Conservation (phyloP, 1,284 basidiomycete genomes). For the Papiliotrema laurentii region DNA sequence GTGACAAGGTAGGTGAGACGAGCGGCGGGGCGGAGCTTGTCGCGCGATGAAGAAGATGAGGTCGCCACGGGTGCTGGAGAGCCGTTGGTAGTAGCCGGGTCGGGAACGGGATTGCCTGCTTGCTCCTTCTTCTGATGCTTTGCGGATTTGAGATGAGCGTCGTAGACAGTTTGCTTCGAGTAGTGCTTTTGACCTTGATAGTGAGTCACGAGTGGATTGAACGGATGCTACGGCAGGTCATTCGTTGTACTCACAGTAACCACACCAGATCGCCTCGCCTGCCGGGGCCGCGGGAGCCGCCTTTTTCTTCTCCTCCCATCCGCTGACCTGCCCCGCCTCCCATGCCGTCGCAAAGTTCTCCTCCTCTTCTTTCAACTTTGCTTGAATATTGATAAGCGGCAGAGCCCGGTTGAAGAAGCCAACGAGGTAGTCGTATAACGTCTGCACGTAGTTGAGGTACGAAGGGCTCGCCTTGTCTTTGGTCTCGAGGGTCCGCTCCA, state of each 20-base stretch:
- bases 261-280: constrained; percentile 82
- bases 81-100: constrained; percentile 25
- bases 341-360: constrained; percentile 72
- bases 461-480: constrained; percentile 69
- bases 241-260: constrained; percentile 66
- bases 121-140: constrained; percentile 83
- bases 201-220: neutral
- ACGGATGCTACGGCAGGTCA: neutral
- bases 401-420: constrained; percentile 83
- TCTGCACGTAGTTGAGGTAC: constrained; percentile 77
- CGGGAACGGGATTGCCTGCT: constrained; percentile 44
- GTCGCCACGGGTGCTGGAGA: constrained; percentile 17
- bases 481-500: constrained; percentile 61
- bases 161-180: constrained; percentile 95
- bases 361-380: constrained; percentile 61
- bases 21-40: constrained; percentile 66
- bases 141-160: constrained; percentile 89
- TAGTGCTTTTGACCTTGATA: constrained; percentile 79
- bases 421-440: constrained; percentile 75
- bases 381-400: constrained; percentile 76
- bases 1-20: constrained; percentile 67
- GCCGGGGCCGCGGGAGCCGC: constrained; percentile 22
- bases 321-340: constrained; percentile 67
- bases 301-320: constrained; percentile 62
- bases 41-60: constrained; percentile 45